A percentile compares a stretch with the other conserved stretches of the same genome.
These are phyloP conservation scores for Xylariaceae sp. DNA, from an alignment of 2,329 filamentous ascomycete genomes.

Conservation along the genomic window DNA sequence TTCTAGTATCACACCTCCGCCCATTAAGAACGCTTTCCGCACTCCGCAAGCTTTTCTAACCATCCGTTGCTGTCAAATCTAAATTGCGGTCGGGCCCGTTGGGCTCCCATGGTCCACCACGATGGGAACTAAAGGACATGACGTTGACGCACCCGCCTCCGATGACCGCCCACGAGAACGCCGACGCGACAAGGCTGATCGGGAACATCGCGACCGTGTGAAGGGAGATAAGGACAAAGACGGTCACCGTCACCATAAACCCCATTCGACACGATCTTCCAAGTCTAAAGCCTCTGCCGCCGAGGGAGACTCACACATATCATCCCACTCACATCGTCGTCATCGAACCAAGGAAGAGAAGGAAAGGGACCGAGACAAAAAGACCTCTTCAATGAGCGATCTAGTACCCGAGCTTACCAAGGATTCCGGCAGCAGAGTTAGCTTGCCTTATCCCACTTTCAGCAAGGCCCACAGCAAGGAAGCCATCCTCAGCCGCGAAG, in stretches of 20 bases:
- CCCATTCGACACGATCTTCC: slow-evolving; percentile 32
- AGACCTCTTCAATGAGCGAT: slow-evolving; percentile 37
- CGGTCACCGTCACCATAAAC: slow-evolving; percentile 31
- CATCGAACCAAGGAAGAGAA: slow-evolving; percentile 39
- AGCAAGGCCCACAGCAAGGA: slow-evolving; percentile 89
- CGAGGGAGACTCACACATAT: slow-evolving; percentile 33
- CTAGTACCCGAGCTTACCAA: slow-evolving; percentile 36
- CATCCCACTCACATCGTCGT: slow-evolving; percentile 33
- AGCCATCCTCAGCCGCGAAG: slow-evolving; percentile 67
- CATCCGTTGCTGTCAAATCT: slow-evolving; percentile 19
- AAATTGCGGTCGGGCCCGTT: slow-evolving; percentile 35
- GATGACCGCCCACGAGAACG: slow-evolving; percentile 32
- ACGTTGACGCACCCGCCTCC: slow-evolving; percentile 25
- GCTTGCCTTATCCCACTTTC: slow-evolving; percentile 39
- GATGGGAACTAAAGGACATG: slow-evolving; percentile 35
- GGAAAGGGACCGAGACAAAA: slow-evolving; percentile 34
- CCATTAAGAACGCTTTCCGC: slow-evolving; percentile 7
- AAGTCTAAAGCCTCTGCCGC: slow-evolving; percentile 26
- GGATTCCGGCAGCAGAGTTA: slow-evolving; percentile 35
- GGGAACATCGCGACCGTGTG: slow-evolving; percentile 20
- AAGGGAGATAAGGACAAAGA: slow-evolving; percentile 29
- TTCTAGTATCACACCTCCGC: background rate
- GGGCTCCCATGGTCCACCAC: slow-evolving; percentile 34
- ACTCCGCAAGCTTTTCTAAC: slow-evolving; percentile 12
- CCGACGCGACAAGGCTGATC: slow-evolving; percentile 27